These are phyloP conservation scores for Lactarius vividus DNA, from an alignment of 768 basidiomycete genomes.

Conservation along the genomic window DNA sequence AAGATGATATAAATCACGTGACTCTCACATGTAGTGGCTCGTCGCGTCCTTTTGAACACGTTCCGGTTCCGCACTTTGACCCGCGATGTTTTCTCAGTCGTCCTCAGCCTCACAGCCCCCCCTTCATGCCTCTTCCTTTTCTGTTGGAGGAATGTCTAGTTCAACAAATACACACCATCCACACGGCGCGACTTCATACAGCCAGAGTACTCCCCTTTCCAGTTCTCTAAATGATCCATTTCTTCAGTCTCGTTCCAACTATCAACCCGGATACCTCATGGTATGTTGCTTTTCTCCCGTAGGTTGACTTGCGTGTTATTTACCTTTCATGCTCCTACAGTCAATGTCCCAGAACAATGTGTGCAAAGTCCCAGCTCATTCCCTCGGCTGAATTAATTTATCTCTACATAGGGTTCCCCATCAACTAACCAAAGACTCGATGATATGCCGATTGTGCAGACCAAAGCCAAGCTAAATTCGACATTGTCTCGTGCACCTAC, in stretches of 20 bases:
- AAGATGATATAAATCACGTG: neutral
- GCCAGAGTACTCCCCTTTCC: slow-evolving; percentile 43
- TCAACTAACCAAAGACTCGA: slow-evolving; percentile 64
- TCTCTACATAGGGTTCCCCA: slow-evolving; percentile 36
- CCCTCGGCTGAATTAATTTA: neutral
- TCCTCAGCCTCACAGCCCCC: neutral
- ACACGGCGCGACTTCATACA: slow-evolving; percentile 50
- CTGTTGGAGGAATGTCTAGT: slow-evolving; percentile 60
- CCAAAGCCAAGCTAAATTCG: slow-evolving; percentile 79
- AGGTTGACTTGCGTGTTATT: neutral
- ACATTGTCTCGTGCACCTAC: slow-evolving; percentile 60
- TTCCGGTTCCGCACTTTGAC: neutral
- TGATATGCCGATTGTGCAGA: slow-evolving; percentile 71
- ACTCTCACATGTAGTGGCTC: neutral
- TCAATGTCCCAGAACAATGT: slow-evolving; percentile 65
- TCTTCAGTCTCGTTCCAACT: slow-evolving; percentile 70
- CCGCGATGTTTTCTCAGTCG: slow-evolving; percentile 22
- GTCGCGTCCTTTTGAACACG: neutral
- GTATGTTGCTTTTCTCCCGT: slow-evolving; percentile 39
- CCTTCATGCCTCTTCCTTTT: slow-evolving; percentile 37
- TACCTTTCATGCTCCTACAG: slow-evolving; percentile 35
- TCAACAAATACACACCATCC: slow-evolving; percentile 44
- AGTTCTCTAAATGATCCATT: slow-evolving; percentile 64
- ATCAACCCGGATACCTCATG: slow-evolving; percentile 80
- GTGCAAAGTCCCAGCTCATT: slow-evolving; percentile 13